Evolutionary conservation across 768 basidiomycete species (phyloP).

Genomic region (Lentinula detonsa): DNA sequence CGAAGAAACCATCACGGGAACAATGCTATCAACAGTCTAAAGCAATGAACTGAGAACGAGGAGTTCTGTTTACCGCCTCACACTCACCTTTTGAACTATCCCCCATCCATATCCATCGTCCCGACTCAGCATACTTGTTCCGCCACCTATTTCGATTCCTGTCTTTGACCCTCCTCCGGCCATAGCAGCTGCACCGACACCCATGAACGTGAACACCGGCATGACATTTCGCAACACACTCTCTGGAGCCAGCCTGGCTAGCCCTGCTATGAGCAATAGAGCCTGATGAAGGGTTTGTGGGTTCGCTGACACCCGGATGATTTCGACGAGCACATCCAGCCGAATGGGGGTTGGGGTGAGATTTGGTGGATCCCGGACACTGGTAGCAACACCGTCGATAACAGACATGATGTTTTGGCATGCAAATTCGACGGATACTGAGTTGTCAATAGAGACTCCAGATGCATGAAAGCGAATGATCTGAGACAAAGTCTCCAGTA

Average conservation of each 20-base stretch:
- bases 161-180: neutral
- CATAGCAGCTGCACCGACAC: conserved; percentile 20
- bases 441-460: neutral
- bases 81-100: conserved; percentile 82
- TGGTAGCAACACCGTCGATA: neutral
- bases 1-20: conserved; percentile 87
- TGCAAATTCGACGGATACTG: neutral
- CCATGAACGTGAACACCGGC: conserved; percentile 99
- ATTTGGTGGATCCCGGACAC: conserved; percentile 43
- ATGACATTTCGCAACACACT: conserved; percentile 92
- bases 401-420: conserved; percentile 2
- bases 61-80: neutral
- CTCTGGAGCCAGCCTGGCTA: conserved; percentile 82
- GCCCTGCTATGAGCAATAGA: conserved; percentile 75
- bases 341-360: conserved; percentile 56
- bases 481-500: conserved; percentile 68
- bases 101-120: conserved; percentile 95
- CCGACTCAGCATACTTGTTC: neutral
- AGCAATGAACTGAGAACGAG: no score
- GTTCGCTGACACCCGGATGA: conserved; percentile 83
- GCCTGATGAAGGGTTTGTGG: conserved; percentile 96
- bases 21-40: conserved; percentile 88
- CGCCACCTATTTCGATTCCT: neutral
- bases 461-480: conserved; percentile 42
- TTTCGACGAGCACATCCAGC: conserved; percentile 80